Evolutionary conservation across 306 rosid species (phyloP).

Genomic region (Vigna hirtella): DNA sequence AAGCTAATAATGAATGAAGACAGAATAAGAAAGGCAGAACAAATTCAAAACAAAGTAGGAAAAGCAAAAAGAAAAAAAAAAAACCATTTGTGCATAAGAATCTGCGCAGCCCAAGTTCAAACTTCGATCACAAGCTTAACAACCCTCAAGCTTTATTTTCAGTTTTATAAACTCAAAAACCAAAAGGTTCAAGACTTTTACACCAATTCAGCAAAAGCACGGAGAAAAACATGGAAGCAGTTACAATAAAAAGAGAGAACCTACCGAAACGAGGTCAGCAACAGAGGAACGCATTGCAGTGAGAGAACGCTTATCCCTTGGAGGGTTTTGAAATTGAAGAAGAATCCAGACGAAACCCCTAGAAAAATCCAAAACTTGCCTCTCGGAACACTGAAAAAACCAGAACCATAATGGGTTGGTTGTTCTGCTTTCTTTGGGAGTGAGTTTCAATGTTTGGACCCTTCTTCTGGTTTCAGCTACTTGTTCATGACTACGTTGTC

Average conservation of each 20-base stretch:
- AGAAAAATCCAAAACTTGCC: constrained; percentile 54
- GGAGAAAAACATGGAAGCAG: constrained; percentile 42
- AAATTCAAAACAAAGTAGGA: constrained; percentile 21
- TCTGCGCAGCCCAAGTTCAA: constrained; percentile 14
- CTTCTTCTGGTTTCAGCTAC: constrained; percentile 49
- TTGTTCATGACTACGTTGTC: constrained; percentile 67
- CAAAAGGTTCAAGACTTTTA: background rate
- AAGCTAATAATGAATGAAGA: constrained; percentile 17
- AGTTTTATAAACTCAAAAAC: constrained; percentile 31
- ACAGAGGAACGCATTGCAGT: constrained; percentile 33
- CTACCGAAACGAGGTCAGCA: constrained; percentile 43
- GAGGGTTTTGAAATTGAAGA: constrained; percentile 62
- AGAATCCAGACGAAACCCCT: constrained; percentile 48
- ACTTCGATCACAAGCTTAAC: constrained; percentile 30
- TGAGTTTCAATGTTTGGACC: constrained; percentile 46
- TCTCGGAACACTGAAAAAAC: constrained; percentile 40
- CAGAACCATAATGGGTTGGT: constrained; percentile 22
- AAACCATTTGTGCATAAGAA: constrained; percentile 31
- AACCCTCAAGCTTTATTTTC: constrained; percentile 16
- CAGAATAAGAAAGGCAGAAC: constrained; percentile 29
- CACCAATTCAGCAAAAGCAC: constrained; percentile 30
- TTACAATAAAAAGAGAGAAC: constrained; percentile 36
- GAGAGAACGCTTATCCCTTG: constrained; percentile 45
- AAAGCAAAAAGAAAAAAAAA: background rate
- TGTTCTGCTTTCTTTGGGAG: constrained; percentile 34